Conservation (phyloP, 2,329 filamentous ascomycete genomes). For the Colletotrichum destructivum region DNA sequence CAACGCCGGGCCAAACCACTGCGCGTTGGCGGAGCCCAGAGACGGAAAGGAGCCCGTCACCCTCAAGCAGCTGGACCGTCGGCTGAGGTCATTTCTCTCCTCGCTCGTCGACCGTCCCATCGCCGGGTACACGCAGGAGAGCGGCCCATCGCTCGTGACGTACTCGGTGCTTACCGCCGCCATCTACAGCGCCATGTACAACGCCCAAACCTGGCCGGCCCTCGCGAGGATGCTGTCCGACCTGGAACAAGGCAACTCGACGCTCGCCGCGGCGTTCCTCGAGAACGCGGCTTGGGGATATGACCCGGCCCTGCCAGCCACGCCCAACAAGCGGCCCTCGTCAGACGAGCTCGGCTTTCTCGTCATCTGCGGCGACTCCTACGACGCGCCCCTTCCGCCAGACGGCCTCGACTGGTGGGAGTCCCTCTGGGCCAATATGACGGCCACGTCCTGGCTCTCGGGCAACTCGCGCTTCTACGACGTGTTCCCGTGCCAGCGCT, state of each 20-base stretch:
- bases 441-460: conserved; percentile 59
- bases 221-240: conserved; percentile 59
- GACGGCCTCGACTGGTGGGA: conserved; percentile 62
- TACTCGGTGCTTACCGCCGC: conserved; percentile 58
- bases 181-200: conserved; percentile 62
- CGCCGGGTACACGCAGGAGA: conserved; percentile 54
- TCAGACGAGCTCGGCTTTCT: conserved; percentile 57
- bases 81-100: conserved; percentile 57
- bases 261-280: conserved; percentile 56
- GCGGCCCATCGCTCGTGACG: conserved; percentile 61
- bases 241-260: conserved; percentile 62
- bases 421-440: conserved; percentile 64
- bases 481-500: conserved; percentile 64
- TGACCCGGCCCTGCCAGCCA: conserved; percentile 54
- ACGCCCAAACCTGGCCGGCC: conserved; percentile 58
- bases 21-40: conserved; percentile 57
- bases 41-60: conserved; percentile 49
- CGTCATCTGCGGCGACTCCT: conserved; percentile 63
- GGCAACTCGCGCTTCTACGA: conserved; percentile 63
- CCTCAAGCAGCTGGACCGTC: conserved; percentile 53
- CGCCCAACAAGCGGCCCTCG: conserved; percentile 48
- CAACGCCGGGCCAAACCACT: conserved; percentile 62
- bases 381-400: conserved; percentile 58
- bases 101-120: conserved; percentile 57
- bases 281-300: conserved; percentile 58